Base-by-base conservation (phyloP, 75 land plant genomes). In the Cunninghamia lanceolata region DNA sequence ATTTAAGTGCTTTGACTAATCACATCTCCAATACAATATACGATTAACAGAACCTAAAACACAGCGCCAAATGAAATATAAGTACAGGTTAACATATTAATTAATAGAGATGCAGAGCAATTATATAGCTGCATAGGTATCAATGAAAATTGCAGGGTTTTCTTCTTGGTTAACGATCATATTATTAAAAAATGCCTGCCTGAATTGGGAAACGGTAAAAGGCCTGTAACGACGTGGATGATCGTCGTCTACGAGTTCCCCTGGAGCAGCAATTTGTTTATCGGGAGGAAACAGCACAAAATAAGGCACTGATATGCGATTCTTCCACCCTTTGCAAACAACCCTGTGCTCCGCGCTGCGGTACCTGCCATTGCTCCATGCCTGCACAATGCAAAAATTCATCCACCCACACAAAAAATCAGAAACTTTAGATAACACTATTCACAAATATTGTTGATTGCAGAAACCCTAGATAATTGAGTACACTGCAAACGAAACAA, bases 301-400 rank as follows among this genome's bases (percentile, higher is more conserved):
- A 21, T 28, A 84, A 3, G 87, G 46, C 3, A 87, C 8, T 3
- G 88, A 87, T n/a, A 87, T 53, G 9, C 88, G 36, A 30, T 38
- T 17, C 38, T 9, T 19, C 52, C 35, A 39, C 28, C 45, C 19
- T 9, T 73, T 34, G 25, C 79, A 53, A 3, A 86, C 88, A 43
- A 88, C 89, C 3, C 88, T 82, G 45, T 88, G 88, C 68, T 74
- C 80, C 16, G 63, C 88, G 46, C 89, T 88, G 63, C 75, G 74
- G 4, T 56, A 86, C 70, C 40, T 35, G 28, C 66, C 89, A 39
- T 88, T 88, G 84, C 83, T 88, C 89, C 88, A 86, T n/a, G 76
- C 88, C 89, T 86, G 59, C 75, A 79, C 30, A 2, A 16, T 13
- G 53, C 53, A 50, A 15, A 50, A 50, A 50, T 50, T 50, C 53